Evolutionary conservation across 768 basidiomycete genomes (phyloP), one percentile per base, ranked within the genome.

Genomic region (Astraeus odoratus): DNA sequence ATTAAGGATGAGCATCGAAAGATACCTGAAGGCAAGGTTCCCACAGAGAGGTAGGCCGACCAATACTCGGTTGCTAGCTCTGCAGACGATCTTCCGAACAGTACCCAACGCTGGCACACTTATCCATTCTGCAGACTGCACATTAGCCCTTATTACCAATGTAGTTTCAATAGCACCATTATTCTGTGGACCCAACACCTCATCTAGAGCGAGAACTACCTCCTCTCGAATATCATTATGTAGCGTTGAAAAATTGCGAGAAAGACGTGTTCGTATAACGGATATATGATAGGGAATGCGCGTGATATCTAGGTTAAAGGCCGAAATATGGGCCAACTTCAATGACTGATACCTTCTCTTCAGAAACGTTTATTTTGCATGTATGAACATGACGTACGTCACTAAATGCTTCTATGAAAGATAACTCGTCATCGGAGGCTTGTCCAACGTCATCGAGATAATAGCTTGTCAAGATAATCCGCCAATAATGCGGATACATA

Each of bases 1-100:
- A 10, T 12, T n/a, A 9, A 29, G 3, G 43, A 30, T 15, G 26
- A 22, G 22, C 16, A 2, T 39, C 35, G 12, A 2, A 27, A 36
- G 5, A 38, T 22, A 15, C 18, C 13, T 19, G 6, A 8, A 19
- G 12, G 8, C 18, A 10, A 6, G 8, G 34, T 25, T 63, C 67
- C 33, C 35, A 75, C 76, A 77, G 1, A 73, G 41, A 1, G 75
- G 74, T 23, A 68, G 56, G 0, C 77, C 78, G 4, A 78, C 70
- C 43, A 79, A 73, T 0, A 68, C 37, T n/a, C 78, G 67, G 47
- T 73, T 75, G 40, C 59, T 71, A 3, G 64, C 56, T 30, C 72
- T 65, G 29, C 66, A 62, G 6, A 78, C 55, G 15, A 77, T 56
- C 25, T 61, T 48, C 46, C 55, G 61, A 6, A 66, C 49, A 0